These are phyloP conservation scores for Pseudomonodictys pantanalensis DNA, from an alignment of 495 filamentous ascomycete species.

Conservation along the genomic window DNA sequence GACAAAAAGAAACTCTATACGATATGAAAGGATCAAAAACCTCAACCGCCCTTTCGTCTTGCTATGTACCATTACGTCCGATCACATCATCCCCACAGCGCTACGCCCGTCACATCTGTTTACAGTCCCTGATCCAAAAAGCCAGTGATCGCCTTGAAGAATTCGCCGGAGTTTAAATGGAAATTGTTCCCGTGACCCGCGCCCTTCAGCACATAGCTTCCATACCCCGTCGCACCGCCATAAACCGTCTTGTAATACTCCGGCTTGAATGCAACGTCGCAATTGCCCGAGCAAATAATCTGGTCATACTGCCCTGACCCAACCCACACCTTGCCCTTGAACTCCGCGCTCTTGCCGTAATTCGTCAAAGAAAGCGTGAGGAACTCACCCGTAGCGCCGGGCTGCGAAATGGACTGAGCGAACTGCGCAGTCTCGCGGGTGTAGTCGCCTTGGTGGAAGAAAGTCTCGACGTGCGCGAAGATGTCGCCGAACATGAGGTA, in stretches of 20 bases:
- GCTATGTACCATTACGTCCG: too few relatives aligned
- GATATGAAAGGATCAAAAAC: too few relatives aligned
- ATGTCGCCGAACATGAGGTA: constrained; percentile 30
- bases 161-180: neutral
- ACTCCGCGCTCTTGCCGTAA: constrained; percentile 9
- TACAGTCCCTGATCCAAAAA: too few relatives aligned
- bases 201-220: neutral
- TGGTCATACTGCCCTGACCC: constrained; percentile 39
- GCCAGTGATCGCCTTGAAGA: too few relatives aligned
- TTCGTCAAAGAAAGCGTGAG: constrained; percentile 16
- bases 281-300: constrained; percentile 37
- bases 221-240: neutral
- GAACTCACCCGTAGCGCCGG: constrained; percentile 32
- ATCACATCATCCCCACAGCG: too few relatives aligned
- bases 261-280: too few relatives aligned
- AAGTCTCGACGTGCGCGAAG: constrained; percentile 21
- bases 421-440: constrained; percentile 7
- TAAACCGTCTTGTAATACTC: too few relatives aligned
- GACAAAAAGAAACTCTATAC: too few relatives aligned
- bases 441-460: constrained; percentile 27
- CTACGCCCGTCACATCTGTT: too few relatives aligned
- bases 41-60: too few relatives aligned
- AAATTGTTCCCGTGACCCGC: neutral
- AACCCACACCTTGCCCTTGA: constrained; percentile 36
- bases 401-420: constrained; percentile 34